Evolutionary conservation across 192 early-diverging fungal genomes (phyloP).

Genomic region (Coemansia erecta): DNA sequence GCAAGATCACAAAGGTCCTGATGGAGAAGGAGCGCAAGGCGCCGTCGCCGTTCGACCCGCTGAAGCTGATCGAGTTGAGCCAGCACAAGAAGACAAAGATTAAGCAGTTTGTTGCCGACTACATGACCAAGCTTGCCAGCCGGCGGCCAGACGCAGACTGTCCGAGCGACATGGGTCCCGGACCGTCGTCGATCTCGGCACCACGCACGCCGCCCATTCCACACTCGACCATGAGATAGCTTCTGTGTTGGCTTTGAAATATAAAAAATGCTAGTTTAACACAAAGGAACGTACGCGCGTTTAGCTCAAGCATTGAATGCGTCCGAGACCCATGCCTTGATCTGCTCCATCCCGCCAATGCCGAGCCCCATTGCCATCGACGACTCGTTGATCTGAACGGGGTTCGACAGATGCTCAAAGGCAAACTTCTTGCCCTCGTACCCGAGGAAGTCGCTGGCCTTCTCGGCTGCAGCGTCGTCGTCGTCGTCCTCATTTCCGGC

Average conservation of each 20-base stretch:
- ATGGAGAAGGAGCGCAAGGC: slow-evolving; percentile 55
- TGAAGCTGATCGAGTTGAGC: slow-evolving; percentile 43
- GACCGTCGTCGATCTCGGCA: not conserved
- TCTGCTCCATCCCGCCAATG: slow-evolving; percentile 57
- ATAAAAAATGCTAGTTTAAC: not conserved
- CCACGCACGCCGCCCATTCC: slow-evolving; percentile 1
- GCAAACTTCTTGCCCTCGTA: slow-evolving; percentile 77
- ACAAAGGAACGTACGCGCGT: not conserved
- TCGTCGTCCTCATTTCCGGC: slow-evolving; percentile 15
- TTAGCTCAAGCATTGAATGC: slow-evolving; percentile 15
- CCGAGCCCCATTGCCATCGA: slow-evolving; percentile 55
- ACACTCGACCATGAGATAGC: slow-evolving; percentile 5
- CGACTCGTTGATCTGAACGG: slow-evolving; percentile 63
- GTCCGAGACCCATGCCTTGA: slow-evolving; percentile 63
- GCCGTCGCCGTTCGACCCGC: slow-evolving; percentile 33
- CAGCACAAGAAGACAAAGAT: slow-evolving; percentile 51
- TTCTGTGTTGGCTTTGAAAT: not conserved
- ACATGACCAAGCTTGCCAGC: slow-evolving; percentile 28
- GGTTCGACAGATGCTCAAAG: slow-evolving; percentile 78
- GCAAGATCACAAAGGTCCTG: slow-evolving; percentile 52
- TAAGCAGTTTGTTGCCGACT: slow-evolving; percentile 48
- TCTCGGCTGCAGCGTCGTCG: slow-evolving; percentile 56
- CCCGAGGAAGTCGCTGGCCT: slow-evolving; percentile 68
- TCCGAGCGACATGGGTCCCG: not conserved
- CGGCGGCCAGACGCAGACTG: slow-evolving; percentile 8